A percentile compares a stretch with the other conserved stretches of the same genome.
Evolutionary conservation across 1,139 yeast genomes (phyloP).

Genomic region (Scheffersomyces titani): DNA sequence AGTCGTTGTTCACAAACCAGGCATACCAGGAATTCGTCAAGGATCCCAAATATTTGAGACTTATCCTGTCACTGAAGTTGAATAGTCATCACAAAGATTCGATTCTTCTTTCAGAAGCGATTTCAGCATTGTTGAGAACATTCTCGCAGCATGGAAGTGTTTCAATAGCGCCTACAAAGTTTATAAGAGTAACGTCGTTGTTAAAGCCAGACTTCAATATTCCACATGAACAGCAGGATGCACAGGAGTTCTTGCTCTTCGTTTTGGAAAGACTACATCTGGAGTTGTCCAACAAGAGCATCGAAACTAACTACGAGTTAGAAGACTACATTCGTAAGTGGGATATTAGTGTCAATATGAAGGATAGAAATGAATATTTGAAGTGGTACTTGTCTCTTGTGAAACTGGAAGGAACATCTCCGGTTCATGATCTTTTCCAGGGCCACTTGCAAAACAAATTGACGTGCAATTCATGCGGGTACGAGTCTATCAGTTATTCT

Average conservation of each 20-base stretch:
- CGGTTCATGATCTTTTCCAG: slow-evolving; percentile 62
- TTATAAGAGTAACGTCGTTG: slow-evolving; percentile 52
- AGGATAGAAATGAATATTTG: slow-evolving; percentile 51
- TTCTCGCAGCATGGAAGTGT: slow-evolving; percentile 59
- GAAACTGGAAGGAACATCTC: slow-evolving; percentile 62
- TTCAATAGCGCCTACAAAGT: slow-evolving; percentile 65
- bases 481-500: slow-evolving; percentile 56
- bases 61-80: slow-evolving; percentile 24
- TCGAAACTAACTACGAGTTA: slow-evolving; percentile 15
- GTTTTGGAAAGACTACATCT: slow-evolving; percentile 69
- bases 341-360: slow-evolving; percentile 31
- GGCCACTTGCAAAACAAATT: slow-evolving; percentile 69
- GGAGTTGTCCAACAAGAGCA: slow-evolving; percentile 47
- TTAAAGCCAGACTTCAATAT: slow-evolving; percentile 66
- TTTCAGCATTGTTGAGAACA: slow-evolving; percentile 40
- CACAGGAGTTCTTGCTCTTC: slow-evolving; percentile 72
- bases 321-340: slow-evolving; percentile 31
- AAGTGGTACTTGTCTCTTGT: slow-evolving; percentile 59
- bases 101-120: slow-evolving; percentile 49
- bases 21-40: slow-evolving; percentile 43
- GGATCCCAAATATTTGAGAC: slow-evolving; percentile 27
- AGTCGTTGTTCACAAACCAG: slow-evolving; percentile 41
- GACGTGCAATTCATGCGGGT: slow-evolving; percentile 64
- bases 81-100: slow-evolving; percentile 19
- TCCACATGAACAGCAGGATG: slow-evolving; percentile 76